Evolutionary conservation across 805 yeast species (phyloP).

Genomic region (Starmerella apis): DNA sequence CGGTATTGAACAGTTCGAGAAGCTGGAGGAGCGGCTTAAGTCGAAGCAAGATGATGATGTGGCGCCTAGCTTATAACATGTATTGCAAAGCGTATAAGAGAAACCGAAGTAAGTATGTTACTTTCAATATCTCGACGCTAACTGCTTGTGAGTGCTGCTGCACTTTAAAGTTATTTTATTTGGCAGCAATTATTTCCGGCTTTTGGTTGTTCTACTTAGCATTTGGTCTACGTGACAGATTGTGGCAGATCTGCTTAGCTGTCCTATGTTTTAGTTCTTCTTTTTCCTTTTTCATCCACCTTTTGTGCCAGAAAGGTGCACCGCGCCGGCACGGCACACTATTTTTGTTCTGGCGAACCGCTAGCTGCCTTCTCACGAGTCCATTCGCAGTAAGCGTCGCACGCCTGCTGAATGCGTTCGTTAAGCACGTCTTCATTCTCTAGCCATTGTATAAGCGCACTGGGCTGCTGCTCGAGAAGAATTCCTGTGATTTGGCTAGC

Average conservation of each 20-base stretch:
- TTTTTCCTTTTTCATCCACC: not conserved
- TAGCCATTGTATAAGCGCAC: constrained; percentile 72
- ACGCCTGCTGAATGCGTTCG: constrained; percentile 81
- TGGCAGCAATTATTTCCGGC: too few relatives aligned
- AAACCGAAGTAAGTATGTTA: not conserved
- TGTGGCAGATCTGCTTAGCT: too few relatives aligned
- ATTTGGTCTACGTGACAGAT: too few relatives aligned
- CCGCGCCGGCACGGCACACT: constrained; percentile 9
- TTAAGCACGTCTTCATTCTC: constrained; percentile 75
- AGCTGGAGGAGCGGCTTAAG: constrained; percentile 54
- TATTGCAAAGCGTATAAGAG: not conserved
- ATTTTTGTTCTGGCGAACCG: constrained; percentile 1
- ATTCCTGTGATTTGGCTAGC: constrained; percentile 94
- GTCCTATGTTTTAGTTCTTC: not conserved
- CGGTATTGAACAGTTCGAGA: constrained; percentile 73
- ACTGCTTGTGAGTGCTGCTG: too few relatives aligned
- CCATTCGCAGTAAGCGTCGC: constrained; percentile 56
- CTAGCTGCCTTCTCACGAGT: not conserved
- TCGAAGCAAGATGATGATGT: constrained; percentile 25
- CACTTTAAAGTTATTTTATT: too few relatives aligned
- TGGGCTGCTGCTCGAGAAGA: constrained; percentile 82
- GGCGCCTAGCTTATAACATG: constrained; percentile 20
- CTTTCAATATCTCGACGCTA: too few relatives aligned
- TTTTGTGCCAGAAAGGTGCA: not conserved
- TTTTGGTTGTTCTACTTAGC: too few relatives aligned